Conservation (phyloP, 768 basidiomycete species). For the Coprinopsis sp. region DNA sequence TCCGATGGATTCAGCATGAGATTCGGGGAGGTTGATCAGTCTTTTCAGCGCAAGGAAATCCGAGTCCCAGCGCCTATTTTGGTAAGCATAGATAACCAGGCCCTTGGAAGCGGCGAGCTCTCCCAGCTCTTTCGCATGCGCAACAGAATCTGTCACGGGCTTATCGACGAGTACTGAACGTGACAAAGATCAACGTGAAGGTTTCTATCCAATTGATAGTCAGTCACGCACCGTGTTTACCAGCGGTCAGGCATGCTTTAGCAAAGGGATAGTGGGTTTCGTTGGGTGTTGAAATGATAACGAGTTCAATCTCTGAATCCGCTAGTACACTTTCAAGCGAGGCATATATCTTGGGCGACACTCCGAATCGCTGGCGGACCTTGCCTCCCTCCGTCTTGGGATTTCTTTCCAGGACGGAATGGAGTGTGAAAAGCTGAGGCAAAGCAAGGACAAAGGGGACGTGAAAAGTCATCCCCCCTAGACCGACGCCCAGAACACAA, state of each 20-base stretch:
- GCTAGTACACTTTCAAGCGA: constrained; percentile 55
- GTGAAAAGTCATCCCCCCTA: constrained; percentile 77
- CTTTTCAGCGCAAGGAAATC: constrained; percentile 66
- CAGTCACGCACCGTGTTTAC: constrained; percentile 58
- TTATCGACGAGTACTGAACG: constrained; percentile 72
- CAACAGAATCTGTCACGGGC: constrained; percentile 59
- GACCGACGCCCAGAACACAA: constrained; percentile 73
- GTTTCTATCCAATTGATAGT: neutral
- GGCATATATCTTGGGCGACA: constrained; percentile 51
- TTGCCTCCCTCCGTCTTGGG: constrained; percentile 58
- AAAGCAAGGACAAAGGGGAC: constrained; percentile 72
- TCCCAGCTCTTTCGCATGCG: constrained; percentile 58
- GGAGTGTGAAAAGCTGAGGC: constrained; percentile 63
- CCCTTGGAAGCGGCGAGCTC: constrained; percentile 53
- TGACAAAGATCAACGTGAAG: neutral
- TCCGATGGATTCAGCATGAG: constrained; percentile 53
- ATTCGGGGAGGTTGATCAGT: constrained; percentile 50
- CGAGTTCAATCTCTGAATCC: constrained; percentile 62
- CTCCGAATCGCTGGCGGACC: constrained; percentile 61
- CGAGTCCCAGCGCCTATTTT: constrained; percentile 75
- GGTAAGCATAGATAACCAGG: constrained; percentile 65
- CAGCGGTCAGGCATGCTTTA: constrained; percentile 60
- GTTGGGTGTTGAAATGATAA: constrained; percentile 70
- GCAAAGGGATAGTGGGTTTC: constrained; percentile 67
- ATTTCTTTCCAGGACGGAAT: constrained; percentile 73